Base-by-base conservation (phyloP, 441 rosid genomes). In the Mallotus repandus region DNA sequence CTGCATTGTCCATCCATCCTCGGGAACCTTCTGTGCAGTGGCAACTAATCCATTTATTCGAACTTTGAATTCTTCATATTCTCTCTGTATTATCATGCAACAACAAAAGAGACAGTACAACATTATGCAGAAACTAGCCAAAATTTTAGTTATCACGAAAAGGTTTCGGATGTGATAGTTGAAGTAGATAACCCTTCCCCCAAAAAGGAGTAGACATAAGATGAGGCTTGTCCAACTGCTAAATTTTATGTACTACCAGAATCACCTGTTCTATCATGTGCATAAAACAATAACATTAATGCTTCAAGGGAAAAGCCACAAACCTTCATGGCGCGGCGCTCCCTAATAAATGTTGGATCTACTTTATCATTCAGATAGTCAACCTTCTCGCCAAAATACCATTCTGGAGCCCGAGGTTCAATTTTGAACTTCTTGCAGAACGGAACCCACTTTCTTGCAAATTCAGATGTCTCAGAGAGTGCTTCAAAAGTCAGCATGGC, bases 1-100 rank as follows among this genome's bases (percentile, higher is more conserved):
- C 85, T 95, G 99, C 99, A 95, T 92, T 13, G 97, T 93, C 99
- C 99, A 95, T 70, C 99, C 99, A 38, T 95, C 98, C 76, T 95
- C 99, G 4, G 99, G 99, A 73, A 90, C 97, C 89, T 95, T 95
- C 75, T 86, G 92, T 65, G 99, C 98, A 66, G 77, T 90, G n/a
- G 97, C 81, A 75, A 93, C 98, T 68, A 95, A 80, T 48, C 92
- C 90, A 76, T 95, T 95, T 81, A 95, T 91, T 62, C 89, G 80
- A 66, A 95, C 87, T 78, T 90, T 95, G 72, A 93, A 95, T 50
- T 93, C 97, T 81, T 95, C 99, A 68, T 95, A 95, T 56, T 95
- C 97, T 82, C 99, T 93, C 99, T 93, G 88, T 68, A 83, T 56
- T 46, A 76, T 66, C 70, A 74, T 7, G 41, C 45, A 50, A 53